A percentile compares a stretch with the other conserved stretches of the same genome.
Evolutionary conservation across 177 flowering plant genomes (phyloP).

Genomic region (Vitis hybrid): DNA sequence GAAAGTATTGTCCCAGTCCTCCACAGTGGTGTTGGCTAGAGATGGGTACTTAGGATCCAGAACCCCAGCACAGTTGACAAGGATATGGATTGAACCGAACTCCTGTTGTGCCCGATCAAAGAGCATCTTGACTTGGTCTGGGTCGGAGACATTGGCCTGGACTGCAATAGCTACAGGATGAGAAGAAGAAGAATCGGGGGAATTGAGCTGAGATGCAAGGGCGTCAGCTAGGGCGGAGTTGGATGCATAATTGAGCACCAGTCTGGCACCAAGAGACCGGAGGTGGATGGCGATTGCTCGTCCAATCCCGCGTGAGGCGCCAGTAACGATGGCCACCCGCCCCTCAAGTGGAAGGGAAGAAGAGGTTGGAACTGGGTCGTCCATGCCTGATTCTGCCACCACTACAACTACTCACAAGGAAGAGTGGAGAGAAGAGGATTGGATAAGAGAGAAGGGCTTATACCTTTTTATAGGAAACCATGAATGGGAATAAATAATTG

Average conservation of each 20-base stretch:
- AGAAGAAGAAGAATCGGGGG: constrained; percentile 4
- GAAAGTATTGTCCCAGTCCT: constrained; percentile 34
- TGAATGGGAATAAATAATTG: background rate
- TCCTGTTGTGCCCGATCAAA: constrained; percentile 36
- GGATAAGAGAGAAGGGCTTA: too few species aligned
- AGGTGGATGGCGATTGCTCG: constrained; percentile 42
- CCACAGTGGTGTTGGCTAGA: constrained; percentile 28
- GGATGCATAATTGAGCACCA: constrained; percentile 40
- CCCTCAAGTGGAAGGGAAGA: constrained; percentile 24
- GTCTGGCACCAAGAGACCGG: constrained; percentile 36
- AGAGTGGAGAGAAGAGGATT: too few species aligned
- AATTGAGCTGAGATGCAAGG: constrained; percentile 29
- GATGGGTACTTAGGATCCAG: constrained; percentile 39
- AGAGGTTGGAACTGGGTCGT: background rate
- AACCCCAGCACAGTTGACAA: constrained; percentile 39
- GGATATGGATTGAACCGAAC: constrained; percentile 30
- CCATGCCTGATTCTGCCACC: background rate
- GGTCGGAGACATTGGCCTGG: constrained; percentile 11
- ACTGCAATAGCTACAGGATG: constrained; percentile 17
- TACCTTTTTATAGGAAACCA: background rate
- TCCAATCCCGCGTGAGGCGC: constrained; percentile 48
- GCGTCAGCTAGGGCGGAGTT: constrained; percentile 34
- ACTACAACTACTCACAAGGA: background rate
- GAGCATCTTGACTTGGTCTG: constrained; percentile 41
- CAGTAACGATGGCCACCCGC: constrained; percentile 38